Evolutionary conservation across 148 eudicot genomes (phyloP).

Genomic region (Cornus florida): DNA sequence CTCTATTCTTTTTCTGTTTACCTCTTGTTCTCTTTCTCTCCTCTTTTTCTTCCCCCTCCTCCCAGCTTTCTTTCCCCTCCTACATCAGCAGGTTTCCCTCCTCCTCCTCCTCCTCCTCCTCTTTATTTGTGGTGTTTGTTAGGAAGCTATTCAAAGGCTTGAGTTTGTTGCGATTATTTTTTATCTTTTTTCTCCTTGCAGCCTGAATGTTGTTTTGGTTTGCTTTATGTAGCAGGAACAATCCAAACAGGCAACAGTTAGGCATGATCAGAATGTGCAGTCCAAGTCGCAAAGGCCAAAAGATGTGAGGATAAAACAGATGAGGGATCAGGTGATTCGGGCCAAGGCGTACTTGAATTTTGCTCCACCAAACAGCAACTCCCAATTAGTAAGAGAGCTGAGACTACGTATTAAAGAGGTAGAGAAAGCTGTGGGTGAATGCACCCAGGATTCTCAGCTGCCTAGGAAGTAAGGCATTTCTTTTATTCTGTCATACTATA

Average conservation of each 20-base stretch:
- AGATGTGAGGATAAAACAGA: conserved; percentile 68
- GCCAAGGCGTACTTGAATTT: conserved; percentile 81
- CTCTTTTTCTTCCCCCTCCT: too few relatives aligned
- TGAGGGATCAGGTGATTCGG: conserved; percentile 88
- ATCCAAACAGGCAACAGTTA: conserved; percentile 14
- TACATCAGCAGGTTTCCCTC: too few relatives aligned
- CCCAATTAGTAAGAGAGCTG: conserved; percentile 80
- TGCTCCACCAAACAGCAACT: conserved; percentile 49
- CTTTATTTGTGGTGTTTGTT: too few relatives aligned
- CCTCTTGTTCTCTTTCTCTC: too few relatives aligned
- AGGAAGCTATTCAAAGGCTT: not conserved
- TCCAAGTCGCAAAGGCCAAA: conserved; percentile 23
- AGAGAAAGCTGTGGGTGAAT: conserved; percentile 63
- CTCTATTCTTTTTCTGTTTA: too few relatives aligned
- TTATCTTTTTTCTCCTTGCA: not conserved
- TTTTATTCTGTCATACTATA: not conserved
- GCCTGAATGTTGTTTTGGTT: not conserved
- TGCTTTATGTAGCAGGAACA: not conserved
- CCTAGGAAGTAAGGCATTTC: conserved; percentile 49
- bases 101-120: too few relatives aligned
- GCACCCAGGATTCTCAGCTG: conserved; percentile 61
- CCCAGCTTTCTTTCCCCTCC: too few relatives aligned
- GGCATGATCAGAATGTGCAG: conserved; percentile 25
- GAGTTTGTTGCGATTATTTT: not conserved
- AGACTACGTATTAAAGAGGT: conserved; percentile 71